These are phyloP conservation scores for Serendipita sp. DNA, from an alignment of 768 basidiomycete species.

Conservation along the genomic window DNA sequence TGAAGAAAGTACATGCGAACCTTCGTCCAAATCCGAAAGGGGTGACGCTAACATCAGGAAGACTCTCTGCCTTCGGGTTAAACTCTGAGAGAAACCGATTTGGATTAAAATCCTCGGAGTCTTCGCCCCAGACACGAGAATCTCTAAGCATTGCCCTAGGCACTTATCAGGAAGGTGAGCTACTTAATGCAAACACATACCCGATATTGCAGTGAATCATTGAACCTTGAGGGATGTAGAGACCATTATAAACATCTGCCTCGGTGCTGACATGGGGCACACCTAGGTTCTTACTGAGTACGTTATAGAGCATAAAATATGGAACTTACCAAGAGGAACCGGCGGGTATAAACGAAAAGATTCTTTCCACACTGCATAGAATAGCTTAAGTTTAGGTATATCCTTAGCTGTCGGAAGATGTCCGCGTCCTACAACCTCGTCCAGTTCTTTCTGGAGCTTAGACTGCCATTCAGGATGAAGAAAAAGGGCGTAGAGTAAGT, in stretches of 20 bases:
- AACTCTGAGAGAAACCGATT: conserved; percentile 8
- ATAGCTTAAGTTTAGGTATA: neutral
- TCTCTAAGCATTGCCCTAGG: neutral
- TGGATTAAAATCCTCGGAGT: conserved; percentile 6
- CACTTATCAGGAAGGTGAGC: conserved; percentile 8
- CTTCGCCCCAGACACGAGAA: neutral
- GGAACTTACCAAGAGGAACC: neutral
- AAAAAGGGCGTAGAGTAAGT: conserved; percentile 14
- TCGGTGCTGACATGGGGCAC: conserved; percentile 19
- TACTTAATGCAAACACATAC: conserved; percentile 9
- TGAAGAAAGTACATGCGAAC: conserved; percentile 22
- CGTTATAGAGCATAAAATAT: neutral
- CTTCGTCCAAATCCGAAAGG: conserved; percentile 62
- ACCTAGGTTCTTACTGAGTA: conserved; percentile 9
- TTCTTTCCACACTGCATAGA: neutral
- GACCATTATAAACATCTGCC: conserved; percentile 21
- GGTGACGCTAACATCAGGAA: conserved; percentile 40
- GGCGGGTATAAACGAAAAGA: neutral
- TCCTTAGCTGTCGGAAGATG: neutral
- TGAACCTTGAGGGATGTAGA: conserved; percentile 27
- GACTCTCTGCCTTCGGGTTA: conserved; percentile 15
- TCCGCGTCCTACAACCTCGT: neutral
- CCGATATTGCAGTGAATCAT: conserved; percentile 32
- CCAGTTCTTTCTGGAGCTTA: neutral
- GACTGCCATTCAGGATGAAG: conserved; percentile 7